Evolutionary conservation across 345 rosid genomes (phyloP), one percentile per base, ranked within the genome.

Genomic region (Ceriops tagal): DNA sequence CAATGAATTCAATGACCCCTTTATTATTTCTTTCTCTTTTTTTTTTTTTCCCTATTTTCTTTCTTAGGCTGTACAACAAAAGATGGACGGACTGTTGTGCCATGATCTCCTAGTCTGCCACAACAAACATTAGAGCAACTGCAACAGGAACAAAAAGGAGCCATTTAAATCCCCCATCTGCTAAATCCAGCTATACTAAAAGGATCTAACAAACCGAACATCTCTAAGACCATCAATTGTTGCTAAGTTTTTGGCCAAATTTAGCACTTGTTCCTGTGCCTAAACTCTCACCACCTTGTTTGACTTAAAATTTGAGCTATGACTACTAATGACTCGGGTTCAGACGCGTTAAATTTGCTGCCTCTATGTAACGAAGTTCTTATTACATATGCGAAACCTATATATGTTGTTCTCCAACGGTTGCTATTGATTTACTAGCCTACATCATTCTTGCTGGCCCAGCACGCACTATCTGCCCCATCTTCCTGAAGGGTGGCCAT

Each of bases 191-290:
- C 85, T 64, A 20, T 13, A 3, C 49, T 11, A 10, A 11, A 53
- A 20, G 60, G 51, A 37, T 62, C 46, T 27, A 66, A 47, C 47
- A 60, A 64, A 20, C 46, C 39, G n/a, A 21, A 43, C 22, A 53
- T 59, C 53, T 63, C 64, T 53, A 60, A 65, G 24, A 13, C 24
- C 53, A 21, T 34, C 56, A 52, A 43, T 10, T 22, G 24, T 9
- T 30, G 60, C 64, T 20, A 32, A 60, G 57, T 57, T 61, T 62
- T 34, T 34, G 53, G 75, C 81, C 73, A 65, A 85, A 82, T 85
- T 82, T 83, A 82, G 80, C 88, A 79, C 77, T 69, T 87, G 89
- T 85, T 85, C 89, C 83, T 72, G 83, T 55, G 65, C 82, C 78
- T 72, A 63, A 53, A 51, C 28, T 56, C 28, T 56, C 59, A 24